These are phyloP conservation scores for Protea cynaroides DNA, from an alignment of 164 flowering plant species.

Conservation along the genomic window DNA sequence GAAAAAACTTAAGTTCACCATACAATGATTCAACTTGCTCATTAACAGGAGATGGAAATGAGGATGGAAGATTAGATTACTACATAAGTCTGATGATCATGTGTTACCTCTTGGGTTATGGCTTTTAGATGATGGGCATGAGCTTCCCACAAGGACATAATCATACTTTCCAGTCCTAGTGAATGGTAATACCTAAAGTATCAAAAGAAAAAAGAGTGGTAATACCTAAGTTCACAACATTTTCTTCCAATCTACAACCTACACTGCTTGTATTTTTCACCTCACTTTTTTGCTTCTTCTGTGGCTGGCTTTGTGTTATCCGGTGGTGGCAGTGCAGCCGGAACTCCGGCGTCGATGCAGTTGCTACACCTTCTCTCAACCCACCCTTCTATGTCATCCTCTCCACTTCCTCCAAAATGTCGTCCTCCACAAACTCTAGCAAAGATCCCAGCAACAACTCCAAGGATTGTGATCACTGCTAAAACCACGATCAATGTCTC, in stretches of 20 bases:
- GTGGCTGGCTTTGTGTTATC: conserved; percentile 24
- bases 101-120: no score
- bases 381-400: conserved; percentile 79
- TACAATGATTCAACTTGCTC: neutral
- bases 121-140: no score
- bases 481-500: conserved; percentile 71
- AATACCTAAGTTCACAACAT: no score
- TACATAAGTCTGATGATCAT: no score
- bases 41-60: no score
- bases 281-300: conserved; percentile 12
- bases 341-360: conserved; percentile 66
- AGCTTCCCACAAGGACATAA: no score
- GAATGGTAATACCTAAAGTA: no score
- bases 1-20: no score
- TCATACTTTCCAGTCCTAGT: no score
- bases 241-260: no score
- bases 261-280: neutral
- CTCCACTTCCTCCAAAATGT: conserved; percentile 55
- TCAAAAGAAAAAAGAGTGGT: no score
- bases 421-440: conserved; percentile 72
- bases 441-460: conserved; percentile 59
- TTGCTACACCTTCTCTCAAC: conserved; percentile 62
- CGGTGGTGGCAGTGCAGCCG: conserved; percentile 28
- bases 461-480: conserved; percentile 62
- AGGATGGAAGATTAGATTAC: no score